Evolutionary conservation across 2,329 filamentous ascomycete species (phyloP).

Genomic region (Peltaster fructicola): DNA sequence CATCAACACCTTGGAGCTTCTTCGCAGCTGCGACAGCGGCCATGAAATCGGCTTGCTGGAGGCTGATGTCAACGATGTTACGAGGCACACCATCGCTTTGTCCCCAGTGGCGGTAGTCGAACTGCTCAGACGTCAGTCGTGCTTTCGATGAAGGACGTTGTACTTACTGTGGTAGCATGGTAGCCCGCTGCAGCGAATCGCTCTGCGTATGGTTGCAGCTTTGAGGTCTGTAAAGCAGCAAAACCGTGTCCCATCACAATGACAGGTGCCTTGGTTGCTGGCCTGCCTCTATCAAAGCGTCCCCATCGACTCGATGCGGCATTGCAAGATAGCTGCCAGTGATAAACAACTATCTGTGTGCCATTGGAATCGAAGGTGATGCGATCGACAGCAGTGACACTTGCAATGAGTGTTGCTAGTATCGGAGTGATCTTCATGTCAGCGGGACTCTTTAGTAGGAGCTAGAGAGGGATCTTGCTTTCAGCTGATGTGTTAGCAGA

Average conservation of each 20-base stretch:
- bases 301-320: too few relatives aligned
- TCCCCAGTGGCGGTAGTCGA: constrained; percentile 5
- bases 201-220: constrained; percentile 4
- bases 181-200: constrained; percentile 4
- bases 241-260: constrained; percentile 4
- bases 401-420: too few relatives aligned
- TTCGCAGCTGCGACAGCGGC: constrained; percentile 2
- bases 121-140: too few relatives aligned
- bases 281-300: too few relatives aligned
- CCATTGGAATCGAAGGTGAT: constrained; percentile 2
- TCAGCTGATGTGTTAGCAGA: too few relatives aligned
- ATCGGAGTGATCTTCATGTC: too few relatives aligned
- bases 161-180: constrained; percentile 3
- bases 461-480: too few relatives aligned
- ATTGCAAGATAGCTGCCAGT: constrained; percentile 1
- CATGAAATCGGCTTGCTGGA: constrained; percentile 3
- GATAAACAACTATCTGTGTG: constrained; percentile 3
- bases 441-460: too few relatives aligned
- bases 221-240: constrained; percentile 3
- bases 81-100: constrained; percentile 2
- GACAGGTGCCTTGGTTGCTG: too few relatives aligned
- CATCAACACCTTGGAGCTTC: constrained; percentile 3
- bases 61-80: constrained; percentile 4
- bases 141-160: too few relatives aligned
- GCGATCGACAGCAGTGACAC: too few relatives aligned